These are phyloP conservation scores for Phytophthora sp. DNA, from an alignment of 352 stramenopile species.

Conservation along the genomic window DNA sequence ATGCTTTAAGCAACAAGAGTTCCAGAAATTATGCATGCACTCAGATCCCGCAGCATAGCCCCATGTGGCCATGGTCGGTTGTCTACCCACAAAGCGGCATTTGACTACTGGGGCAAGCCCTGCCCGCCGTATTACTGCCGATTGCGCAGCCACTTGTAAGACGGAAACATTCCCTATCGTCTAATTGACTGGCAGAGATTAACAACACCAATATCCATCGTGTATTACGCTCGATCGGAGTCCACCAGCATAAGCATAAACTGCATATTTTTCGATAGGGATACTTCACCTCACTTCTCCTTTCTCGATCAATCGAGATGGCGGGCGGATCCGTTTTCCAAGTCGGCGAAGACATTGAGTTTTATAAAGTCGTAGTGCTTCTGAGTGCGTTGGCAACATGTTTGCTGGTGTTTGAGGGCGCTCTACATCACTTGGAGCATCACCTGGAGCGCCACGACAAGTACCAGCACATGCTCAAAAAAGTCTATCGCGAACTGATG, in stretches of 20 bases:
- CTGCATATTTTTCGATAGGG: background rate
- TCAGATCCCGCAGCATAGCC: no score
- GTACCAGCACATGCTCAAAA: constrained; percentile 69
- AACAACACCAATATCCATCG: background rate
- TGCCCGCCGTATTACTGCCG: no score
- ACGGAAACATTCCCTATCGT: background rate
- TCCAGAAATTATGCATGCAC: no score
- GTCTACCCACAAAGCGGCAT: no score
- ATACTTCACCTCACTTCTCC: constrained; percentile 3
- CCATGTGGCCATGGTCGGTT: no score
- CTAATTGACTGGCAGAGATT: background rate
- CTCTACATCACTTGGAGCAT: constrained; percentile 49
- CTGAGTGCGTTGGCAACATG: constrained; percentile 48
- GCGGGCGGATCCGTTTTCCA: constrained; percentile 48
- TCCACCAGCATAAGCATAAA: constrained; percentile 9
- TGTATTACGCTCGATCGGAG: constrained; percentile 13
- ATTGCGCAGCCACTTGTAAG: no score
- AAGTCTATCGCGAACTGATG: constrained; percentile 68
- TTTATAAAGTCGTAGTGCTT: constrained; percentile 47
- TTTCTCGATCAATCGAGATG: constrained; percentile 18
- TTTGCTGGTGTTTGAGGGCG: constrained; percentile 48
- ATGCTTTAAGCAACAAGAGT: no score
- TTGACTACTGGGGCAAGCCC: no score
- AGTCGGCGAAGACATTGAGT: constrained; percentile 58
- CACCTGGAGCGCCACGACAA: constrained; percentile 50